A percentile compares a stretch with the other conserved stretches of the same genome.
phyloP scores from a whole-genome alignment of 164 flowering plant species.

The Malania oleifera region DNA sequence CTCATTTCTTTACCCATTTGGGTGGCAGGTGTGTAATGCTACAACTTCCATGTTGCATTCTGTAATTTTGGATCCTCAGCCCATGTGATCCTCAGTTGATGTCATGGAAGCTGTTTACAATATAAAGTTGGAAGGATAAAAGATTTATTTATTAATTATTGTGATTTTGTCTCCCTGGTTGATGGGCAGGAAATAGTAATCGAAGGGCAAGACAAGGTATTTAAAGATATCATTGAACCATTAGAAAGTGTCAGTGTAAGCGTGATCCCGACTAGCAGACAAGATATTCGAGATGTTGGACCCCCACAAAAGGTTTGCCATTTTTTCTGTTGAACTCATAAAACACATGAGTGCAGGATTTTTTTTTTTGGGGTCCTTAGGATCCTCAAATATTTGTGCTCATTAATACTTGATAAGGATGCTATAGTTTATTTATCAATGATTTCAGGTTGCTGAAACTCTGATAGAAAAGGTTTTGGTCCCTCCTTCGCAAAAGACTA shows the following conservation, averaged over 20 bases:
- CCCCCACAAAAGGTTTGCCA: slow-evolving; percentile 70
- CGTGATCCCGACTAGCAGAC: slow-evolving; percentile 65
- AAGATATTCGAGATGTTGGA: slow-evolving; percentile 75
- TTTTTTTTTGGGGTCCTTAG: background rate
- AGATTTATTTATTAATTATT: too few relatives aligned
- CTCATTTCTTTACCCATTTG: slow-evolving; percentile 77
- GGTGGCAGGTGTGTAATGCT: slow-evolving; percentile 74
- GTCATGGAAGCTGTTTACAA: background rate
- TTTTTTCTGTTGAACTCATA: background rate
- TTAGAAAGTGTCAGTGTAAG: slow-evolving; percentile 85
- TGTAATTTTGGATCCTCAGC: background rate
- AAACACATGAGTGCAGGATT: background rate
- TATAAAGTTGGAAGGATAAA: background rate
- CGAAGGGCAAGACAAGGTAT: slow-evolving; percentile 90
- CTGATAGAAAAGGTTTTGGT: slow-evolving; percentile 75
- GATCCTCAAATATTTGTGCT: background rate
- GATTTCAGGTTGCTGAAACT: slow-evolving; percentile 71
- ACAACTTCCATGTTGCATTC: slow-evolving; percentile 3
- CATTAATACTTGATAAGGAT: background rate
- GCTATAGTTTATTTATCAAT: slow-evolving; percentile 2
- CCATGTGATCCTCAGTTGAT: background rate
- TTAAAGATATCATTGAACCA: slow-evolving; percentile 94
- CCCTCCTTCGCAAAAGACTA: slow-evolving; percentile 80
- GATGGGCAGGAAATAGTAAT: slow-evolving; percentile 67
- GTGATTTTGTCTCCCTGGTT: slow-evolving; percentile 1